Evolutionary conservation across 2,329 filamentous ascomycete genomes (phyloP).

Genomic region (Fusarium stilboides): DNA sequence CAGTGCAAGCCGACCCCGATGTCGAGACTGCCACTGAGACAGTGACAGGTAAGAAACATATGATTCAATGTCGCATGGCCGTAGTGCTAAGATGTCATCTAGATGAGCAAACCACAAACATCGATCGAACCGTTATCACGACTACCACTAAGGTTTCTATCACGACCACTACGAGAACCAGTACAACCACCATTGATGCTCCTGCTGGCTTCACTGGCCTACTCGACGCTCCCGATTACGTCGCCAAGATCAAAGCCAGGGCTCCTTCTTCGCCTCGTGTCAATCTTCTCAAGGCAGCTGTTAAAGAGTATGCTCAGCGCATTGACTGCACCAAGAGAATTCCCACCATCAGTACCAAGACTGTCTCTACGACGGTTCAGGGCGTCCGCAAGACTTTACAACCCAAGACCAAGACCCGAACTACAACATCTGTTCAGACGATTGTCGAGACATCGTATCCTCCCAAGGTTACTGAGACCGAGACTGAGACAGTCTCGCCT

Average conservation of each 20-base stretch:
- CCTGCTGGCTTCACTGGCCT: neutral
- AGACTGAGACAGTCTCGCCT: neutral
- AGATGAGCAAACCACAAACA: neutral
- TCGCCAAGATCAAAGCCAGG: constrained; percentile 1
- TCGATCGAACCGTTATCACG: neutral
- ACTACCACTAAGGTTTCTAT: neutral
- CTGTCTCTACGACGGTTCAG: neutral
- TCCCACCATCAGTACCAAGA: constrained; percentile 1
- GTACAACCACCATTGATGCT: neutral
- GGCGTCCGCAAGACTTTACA: neutral
- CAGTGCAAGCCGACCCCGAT: neutral
- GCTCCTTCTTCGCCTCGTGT: neutral
- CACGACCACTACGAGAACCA: neutral
- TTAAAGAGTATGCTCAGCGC: neutral
- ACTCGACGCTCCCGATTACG: neutral
- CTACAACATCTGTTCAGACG: neutral
- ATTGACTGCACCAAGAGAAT: constrained; percentile 13
- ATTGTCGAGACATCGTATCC: neutral
- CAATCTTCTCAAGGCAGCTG: too few species aligned
- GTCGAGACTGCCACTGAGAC: neutral
- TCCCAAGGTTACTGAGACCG: neutral
- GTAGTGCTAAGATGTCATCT: too few species aligned
- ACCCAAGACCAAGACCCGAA: neutral
- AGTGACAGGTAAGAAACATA: neutral
- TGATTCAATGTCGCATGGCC: too few species aligned